Evolutionary conservation across 441 rosid genomes (phyloP).

Genomic region (Mallotus japonicus): DNA sequence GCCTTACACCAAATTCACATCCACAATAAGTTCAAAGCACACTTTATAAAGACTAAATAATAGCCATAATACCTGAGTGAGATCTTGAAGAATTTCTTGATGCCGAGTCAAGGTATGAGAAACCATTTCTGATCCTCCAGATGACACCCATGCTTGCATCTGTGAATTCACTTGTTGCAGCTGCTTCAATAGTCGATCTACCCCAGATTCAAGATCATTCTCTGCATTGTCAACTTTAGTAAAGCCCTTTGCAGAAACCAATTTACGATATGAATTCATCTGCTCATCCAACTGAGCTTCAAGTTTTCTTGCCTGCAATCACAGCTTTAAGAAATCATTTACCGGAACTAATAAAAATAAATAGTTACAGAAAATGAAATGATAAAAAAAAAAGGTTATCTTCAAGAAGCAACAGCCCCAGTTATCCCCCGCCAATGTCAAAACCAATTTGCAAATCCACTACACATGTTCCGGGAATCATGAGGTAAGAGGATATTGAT

Average conservation of each 20-base stretch:
- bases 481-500: too few relatives aligned
- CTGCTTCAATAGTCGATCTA: constrained; percentile 65
- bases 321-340: constrained; percentile 11
- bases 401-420: not conserved
- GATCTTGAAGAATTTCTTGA: constrained; percentile 95
- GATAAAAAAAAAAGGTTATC: too few relatives aligned
- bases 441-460: too few relatives aligned
- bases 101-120: constrained; percentile 96
- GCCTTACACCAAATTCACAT: not conserved
- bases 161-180: constrained; percentile 79
- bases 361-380: not conserved
- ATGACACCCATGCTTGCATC: constrained; percentile 97
- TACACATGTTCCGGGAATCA: too few relatives aligned
- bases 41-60: not conserved
- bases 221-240: constrained; percentile 57
- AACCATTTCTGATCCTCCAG: constrained; percentile 98
- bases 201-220: constrained; percentile 74
- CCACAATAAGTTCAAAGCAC: not conserved
- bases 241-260: constrained; percentile 71
- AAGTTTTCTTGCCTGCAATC: constrained; percentile 77
- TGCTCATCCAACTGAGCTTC: constrained; percentile 98
- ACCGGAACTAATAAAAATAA: not conserved
- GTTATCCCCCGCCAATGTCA: not conserved
- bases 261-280: constrained; percentile 83
- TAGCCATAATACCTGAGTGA: constrained; percentile 58